A percentile compares a stretch with the other conserved stretches of the same genome.
phyloP scores from a whole-genome alignment of 371 early-diverging fungal genomes.

The Mucor lusitanicus region DNA sequence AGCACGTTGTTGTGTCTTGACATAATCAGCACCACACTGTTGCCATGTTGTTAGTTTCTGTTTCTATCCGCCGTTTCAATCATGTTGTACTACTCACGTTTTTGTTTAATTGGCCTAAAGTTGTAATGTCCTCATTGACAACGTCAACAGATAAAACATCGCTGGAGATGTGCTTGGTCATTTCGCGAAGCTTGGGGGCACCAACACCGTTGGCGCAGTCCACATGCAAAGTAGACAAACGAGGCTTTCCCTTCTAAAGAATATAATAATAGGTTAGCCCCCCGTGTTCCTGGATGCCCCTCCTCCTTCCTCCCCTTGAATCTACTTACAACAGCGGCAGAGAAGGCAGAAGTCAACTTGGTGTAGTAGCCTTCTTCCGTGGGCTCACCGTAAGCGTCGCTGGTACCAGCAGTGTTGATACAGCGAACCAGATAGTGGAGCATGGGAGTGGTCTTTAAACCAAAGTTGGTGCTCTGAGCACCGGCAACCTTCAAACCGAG shows the following conservation, averaged over 20 bases:
- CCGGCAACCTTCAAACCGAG: conserved; percentile 80
- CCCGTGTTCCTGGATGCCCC: too few species aligned
- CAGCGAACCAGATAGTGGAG: conserved; percentile 95
- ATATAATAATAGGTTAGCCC: conserved; percentile 1
- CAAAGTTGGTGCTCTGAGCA: conserved; percentile 76
- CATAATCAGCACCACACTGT: conserved; percentile 97
- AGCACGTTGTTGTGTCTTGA: conserved; percentile 86
- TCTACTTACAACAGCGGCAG: conserved; percentile 72
- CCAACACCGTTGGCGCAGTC: conserved; percentile 98
- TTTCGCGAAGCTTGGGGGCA: conserved; percentile 85
- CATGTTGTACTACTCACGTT: conserved; percentile 54
- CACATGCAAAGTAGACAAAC: conserved; percentile 71
- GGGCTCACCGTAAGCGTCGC: conserved; percentile 89
- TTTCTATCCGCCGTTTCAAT: not conserved
- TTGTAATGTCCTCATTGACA: conserved; percentile 72
- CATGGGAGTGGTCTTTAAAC: conserved; percentile 97
- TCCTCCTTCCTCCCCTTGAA: conserved; percentile 19
- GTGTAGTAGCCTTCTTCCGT: conserved; percentile 90
- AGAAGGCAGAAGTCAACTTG: conserved; percentile 85
- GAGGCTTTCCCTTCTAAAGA: conserved; percentile 67
- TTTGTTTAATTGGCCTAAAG: conserved; percentile 79
- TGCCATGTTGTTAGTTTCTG: not conserved
- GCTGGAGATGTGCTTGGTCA: conserved; percentile 66
- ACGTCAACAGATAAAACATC: conserved; percentile 66
- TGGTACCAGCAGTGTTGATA: conserved; percentile 78